Evolutionary conservation across 176 grass and related monocot species (phyloP).

Genomic region (Aegilops speltoides): DNA sequence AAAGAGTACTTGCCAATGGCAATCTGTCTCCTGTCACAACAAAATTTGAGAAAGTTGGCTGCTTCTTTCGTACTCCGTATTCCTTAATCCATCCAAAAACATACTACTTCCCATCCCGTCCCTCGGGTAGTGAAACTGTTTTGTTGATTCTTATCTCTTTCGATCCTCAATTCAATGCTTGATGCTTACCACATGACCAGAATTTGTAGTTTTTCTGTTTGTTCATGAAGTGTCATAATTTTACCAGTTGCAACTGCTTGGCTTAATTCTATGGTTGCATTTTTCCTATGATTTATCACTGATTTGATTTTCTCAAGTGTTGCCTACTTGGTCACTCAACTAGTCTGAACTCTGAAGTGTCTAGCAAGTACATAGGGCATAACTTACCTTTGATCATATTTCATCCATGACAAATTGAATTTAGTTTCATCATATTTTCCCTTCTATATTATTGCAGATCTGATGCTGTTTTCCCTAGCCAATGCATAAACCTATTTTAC

Average conservation of each 20-base stretch:
- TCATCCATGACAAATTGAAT: conserved; percentile 6
- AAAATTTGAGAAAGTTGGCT: conserved; percentile 28
- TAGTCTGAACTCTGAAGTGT: not conserved
- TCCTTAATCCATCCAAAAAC: conserved; percentile 14
- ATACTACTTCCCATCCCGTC: not conserved
- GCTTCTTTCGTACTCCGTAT: not conserved
- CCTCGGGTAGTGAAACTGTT: conserved; percentile 19
- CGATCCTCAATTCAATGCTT: not conserved
- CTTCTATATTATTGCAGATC: conserved; percentile 26
- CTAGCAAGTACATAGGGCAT: not conserved
- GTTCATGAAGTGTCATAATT: not conserved
- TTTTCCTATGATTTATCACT: not conserved
- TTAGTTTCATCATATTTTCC: not conserved
- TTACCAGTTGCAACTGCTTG: not conserved
- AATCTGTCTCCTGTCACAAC: conserved; percentile 16
- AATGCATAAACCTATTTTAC: conserved; percentile 16
- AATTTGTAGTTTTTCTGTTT: not conserved
- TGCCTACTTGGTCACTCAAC: not conserved
- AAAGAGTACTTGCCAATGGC: conserved; percentile 29
- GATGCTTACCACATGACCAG: not conserved
- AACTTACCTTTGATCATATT: not conserved
- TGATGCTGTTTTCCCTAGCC: conserved; percentile 16
- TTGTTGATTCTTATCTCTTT: not conserved
- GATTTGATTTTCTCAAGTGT: not conserved
- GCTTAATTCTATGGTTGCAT: not conserved